Base-by-base conservation (phyloP, 2,329 filamentous ascomycete genomes). In the Fusarium nematophilum region DNA sequence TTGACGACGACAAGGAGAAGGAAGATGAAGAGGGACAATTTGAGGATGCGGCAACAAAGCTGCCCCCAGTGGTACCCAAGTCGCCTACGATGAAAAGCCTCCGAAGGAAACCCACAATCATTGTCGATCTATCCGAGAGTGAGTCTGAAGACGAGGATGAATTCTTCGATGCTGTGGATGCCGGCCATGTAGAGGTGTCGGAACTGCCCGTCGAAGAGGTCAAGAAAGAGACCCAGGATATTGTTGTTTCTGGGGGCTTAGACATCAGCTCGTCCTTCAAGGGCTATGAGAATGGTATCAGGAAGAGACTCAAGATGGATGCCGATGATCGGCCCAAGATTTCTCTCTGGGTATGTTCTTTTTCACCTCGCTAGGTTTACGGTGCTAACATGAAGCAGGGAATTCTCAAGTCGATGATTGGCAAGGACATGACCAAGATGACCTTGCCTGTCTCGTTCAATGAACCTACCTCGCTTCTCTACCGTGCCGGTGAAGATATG, bases 351-450 rank as follows among this genome's bases (percentile, higher is more conserved):
- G 93, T 96, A 85, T 78, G 90, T 79, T n/a, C 37, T 8, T 17
- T 26, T 33, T 17, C 6, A 21, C 15, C 9, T 8, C 7, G 8
- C 5, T 7, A 11, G 23, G 7, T 18, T 6, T 23, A 3, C 14
- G 9, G 36, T 43, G 30, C 71, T 75, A 59, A 75, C 61, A 33
- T 9, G 10, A 30, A 39, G 23, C 63, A 97, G 93, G 90, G 90
- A 65, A 97, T 99, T 67, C 80, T 99, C 62, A 99, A 98, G 79
- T 98, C 94, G 17, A 98, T 99, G 95, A 97, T 99, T 76, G 95
- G 95, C 62, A 98, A 99, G 75, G 95, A 99, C 72, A 98, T 99
- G 95, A 98, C 95, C 30, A 98, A 96, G 81, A 99, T 99, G 94
- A 98, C 95, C 0, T 80, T 99, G 15, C 95, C 95, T 0, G 95